A percentile compares a stretch with the other conserved stretches of the same genome.
Evolutionary conservation across 1,284 basidiomycete species (phyloP).

Genomic region (Irpex lacteus): DNA sequence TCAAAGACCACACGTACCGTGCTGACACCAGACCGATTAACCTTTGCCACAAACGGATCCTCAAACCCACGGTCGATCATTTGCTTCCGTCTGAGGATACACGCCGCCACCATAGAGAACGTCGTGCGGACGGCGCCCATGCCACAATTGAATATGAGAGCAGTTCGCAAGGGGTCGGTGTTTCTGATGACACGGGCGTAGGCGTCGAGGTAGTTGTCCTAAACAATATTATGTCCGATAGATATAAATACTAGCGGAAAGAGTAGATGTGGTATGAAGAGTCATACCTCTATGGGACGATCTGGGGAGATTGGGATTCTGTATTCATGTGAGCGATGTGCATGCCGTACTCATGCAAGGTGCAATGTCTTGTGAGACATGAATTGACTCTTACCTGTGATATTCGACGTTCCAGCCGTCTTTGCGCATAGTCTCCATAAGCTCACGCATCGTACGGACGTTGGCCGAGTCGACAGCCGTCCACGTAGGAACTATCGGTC

Average conservation of each 20-base stretch:
- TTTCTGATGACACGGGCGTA: conserved; percentile 83
- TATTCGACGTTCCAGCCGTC: conserved; percentile 87
- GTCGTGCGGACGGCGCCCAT: conserved; percentile 97
- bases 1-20: conserved; percentile 31
- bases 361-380: not conserved
- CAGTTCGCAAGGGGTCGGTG: conserved; percentile 79
- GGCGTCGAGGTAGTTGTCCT: conserved; percentile 94
- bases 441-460: conserved; percentile 85
- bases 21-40: conserved; percentile 35
- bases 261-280: too few species aligned
- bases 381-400: conserved; percentile 34
- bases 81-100: conserved; percentile 86
- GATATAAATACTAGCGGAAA: too few species aligned
- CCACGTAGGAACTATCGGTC: conserved; percentile 92
- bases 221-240: not conserved
- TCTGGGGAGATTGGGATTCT: conserved; percentile 94
- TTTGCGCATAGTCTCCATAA: conserved; percentile 78
- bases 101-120: conserved; percentile 95
- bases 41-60: conserved; percentile 64
- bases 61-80: conserved; percentile 72
- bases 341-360: too few species aligned
- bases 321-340: not conserved
- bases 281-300: conserved; percentile 72
- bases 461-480: conserved; percentile 85
- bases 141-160: conserved; percentile 94